These are phyloP conservation scores for Pythium volutum DNA, from an alignment of 352 stramenopile species.

Conservation along the genomic window DNA sequence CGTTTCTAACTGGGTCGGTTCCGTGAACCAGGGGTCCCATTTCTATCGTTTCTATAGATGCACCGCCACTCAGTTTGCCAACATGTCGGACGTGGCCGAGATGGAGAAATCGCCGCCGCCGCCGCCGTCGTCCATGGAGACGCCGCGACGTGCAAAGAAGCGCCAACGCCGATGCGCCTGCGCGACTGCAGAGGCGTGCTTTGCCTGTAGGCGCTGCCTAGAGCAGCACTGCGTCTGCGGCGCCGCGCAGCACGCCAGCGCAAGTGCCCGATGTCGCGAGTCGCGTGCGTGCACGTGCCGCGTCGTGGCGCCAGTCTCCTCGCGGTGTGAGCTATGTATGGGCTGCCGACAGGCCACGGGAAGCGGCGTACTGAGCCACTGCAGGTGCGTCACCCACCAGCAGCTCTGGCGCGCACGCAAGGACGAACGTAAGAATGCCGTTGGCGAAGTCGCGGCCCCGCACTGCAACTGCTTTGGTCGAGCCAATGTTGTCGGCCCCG, in stretches of 20 bases:
- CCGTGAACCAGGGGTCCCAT: too few species aligned
- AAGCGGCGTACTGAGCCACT: conserved; percentile 37
- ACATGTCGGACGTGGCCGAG: not conserved
- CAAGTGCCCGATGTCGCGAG: conserved; percentile 40
- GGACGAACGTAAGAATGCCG: conserved; percentile 1
- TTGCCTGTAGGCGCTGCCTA: conserved; percentile 50
- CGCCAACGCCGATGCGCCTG: conserved; percentile 47
- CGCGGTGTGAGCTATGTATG: conserved; percentile 50
- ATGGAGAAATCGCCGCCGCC: not conserved
- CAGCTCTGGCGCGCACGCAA: not conserved
- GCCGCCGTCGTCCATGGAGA: too few species aligned
- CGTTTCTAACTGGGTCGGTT: too few species aligned
- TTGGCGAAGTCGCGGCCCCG: not conserved
- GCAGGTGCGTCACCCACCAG: conserved; percentile 54
- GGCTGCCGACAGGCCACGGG: conserved; percentile 40
- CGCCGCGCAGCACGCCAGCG: conserved; percentile 20
- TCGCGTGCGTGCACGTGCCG: conserved; percentile 64
- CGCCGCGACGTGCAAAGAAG: conserved; percentile 11
- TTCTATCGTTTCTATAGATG: conserved; percentile 23
- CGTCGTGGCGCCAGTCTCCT: conserved; percentile 19
- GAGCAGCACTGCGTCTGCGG: conserved; percentile 60
- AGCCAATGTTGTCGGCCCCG: not conserved
- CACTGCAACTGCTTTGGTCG: conserved; percentile 14
- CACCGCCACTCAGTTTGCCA: conserved; percentile 8
- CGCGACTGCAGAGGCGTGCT: conserved; percentile 41